These are phyloP conservation scores for Rubia balearica DNA, from an alignment of 305 asterid genomes.

Conservation along the genomic window DNA sequence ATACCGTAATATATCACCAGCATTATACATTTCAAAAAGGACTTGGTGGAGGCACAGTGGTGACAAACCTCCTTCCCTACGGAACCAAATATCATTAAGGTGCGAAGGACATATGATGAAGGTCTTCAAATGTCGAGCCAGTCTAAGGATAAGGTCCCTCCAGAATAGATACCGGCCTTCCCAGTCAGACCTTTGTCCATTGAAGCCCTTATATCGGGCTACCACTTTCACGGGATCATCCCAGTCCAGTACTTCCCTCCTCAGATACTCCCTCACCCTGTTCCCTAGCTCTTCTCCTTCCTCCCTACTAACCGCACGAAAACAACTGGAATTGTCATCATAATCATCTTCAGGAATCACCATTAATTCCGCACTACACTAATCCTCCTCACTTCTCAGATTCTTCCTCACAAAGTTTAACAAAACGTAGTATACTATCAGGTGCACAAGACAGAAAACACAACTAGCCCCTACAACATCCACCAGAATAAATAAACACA, in stretches of 20 bases:
- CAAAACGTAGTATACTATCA: not conserved
- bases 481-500: too few species aligned
- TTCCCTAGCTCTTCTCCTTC: constrained; percentile 15
- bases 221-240: constrained; percentile 49
- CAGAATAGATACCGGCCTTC: constrained; percentile 61
- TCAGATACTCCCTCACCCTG: constrained; percentile 38
- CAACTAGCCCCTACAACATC: too few species aligned
- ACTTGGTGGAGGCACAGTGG: constrained; percentile 72
- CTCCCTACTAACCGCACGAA: not conserved
- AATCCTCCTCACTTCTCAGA: not conserved
- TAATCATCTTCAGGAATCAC: not conserved
- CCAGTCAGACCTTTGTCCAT: constrained; percentile 87
- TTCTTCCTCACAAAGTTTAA: not conserved
- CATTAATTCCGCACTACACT: not conserved
- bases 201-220: constrained; percentile 61
- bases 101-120: constrained; percentile 54
- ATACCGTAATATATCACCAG: constrained; percentile 44
- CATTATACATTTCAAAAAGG: constrained; percentile 60
- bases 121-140: constrained; percentile 53
- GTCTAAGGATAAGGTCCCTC: constrained; percentile 60
- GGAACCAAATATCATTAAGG: constrained; percentile 52
- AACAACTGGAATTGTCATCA: not conserved
- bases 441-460: not conserved
- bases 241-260: constrained; percentile 52
- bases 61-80: constrained; percentile 44